Conservation (phyloP, 768 basidiomycete genomes). For the Lentinus tigrinus region DNA sequence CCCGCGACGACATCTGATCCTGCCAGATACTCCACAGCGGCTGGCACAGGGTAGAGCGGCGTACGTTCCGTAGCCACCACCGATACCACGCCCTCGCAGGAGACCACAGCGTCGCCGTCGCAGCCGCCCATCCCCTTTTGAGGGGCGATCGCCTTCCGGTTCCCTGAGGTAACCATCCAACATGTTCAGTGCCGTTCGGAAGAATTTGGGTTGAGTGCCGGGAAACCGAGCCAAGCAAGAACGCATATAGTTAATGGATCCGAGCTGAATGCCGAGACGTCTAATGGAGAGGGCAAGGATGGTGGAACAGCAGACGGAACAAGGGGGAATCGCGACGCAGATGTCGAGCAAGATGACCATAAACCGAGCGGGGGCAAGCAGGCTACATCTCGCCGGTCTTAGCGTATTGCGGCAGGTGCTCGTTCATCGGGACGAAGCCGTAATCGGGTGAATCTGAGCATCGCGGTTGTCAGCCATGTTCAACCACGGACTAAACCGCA, state of each 20-base stretch:
- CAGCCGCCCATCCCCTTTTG: conserved; percentile 7
- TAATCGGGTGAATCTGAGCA: conserved; percentile 80
- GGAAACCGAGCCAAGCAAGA: conserved; percentile 15
- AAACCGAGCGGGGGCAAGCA: not conserved
- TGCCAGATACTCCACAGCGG: not conserved
- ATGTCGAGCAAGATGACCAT: conserved; percentile 1
- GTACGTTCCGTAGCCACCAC: not conserved
- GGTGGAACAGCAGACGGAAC: not conserved
- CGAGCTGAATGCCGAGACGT: conserved; percentile 8
- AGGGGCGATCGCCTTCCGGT: not conserved
- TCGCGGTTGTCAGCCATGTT: conserved; percentile 26
- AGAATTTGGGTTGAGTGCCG: not conserved
- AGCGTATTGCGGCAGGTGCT: conserved; percentile 51
- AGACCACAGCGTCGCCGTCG: not conserved
- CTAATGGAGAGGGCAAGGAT: conserved; percentile 2
- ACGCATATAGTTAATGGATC: conserved; percentile 7
- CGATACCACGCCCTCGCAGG: not conserved
- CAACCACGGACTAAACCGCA: not conserved
- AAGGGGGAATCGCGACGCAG: not conserved
- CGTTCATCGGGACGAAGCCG: conserved; percentile 81
- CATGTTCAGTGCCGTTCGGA: not conserved
- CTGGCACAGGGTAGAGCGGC: not conserved
- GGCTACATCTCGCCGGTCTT: conserved; percentile 23
- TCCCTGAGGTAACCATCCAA: not conserved
- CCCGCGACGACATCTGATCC: conserved; percentile 12